A percentile compares a stretch with the other conserved stretches of the same genome.
Evolutionary conservation across 768 basidiomycete species (phyloP).

Genomic region (Suillus subaureus): DNA sequence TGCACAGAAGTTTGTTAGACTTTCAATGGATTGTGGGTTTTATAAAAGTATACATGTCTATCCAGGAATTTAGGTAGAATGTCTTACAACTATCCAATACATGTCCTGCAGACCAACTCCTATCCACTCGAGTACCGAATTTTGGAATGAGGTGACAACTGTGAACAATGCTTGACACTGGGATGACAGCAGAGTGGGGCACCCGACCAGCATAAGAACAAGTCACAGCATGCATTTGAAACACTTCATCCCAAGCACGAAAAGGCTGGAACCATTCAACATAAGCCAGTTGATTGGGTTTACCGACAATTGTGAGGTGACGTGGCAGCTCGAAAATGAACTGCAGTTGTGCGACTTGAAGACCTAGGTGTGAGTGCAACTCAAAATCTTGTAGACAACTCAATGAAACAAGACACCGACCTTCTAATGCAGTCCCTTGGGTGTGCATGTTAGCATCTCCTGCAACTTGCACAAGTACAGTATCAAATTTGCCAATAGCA

Average conservation of each 20-base stretch:
- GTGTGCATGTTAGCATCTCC: background rate
- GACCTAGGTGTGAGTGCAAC: background rate
- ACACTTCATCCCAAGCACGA: background rate
- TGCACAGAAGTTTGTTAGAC: background rate
- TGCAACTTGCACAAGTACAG: background rate
- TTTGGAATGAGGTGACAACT: background rate
- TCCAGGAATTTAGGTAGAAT: background rate
- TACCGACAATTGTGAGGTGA: conserved; percentile 5
- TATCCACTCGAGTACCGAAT: background rate
- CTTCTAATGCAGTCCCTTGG: background rate
- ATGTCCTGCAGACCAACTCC: background rate
- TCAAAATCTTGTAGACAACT: background rate
- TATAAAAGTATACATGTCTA: background rate
- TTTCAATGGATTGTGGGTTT: background rate
- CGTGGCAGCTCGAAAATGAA: conserved; percentile 16
- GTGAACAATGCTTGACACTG: background rate
- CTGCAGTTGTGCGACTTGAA: conserved; percentile 14
- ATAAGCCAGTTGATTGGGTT: conserved; percentile 22
- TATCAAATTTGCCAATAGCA: background rate
- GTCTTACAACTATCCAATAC: background rate
- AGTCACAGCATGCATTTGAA: background rate
- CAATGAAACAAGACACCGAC: no score
- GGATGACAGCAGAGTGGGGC: background rate
- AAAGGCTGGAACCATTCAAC: conserved; percentile 24
- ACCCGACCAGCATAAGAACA: background rate